These are phyloP conservation scores for Botrytis hyacinthi DNA, from an alignment of 2,329 filamentous ascomycete species.

Conservation along the genomic window DNA sequence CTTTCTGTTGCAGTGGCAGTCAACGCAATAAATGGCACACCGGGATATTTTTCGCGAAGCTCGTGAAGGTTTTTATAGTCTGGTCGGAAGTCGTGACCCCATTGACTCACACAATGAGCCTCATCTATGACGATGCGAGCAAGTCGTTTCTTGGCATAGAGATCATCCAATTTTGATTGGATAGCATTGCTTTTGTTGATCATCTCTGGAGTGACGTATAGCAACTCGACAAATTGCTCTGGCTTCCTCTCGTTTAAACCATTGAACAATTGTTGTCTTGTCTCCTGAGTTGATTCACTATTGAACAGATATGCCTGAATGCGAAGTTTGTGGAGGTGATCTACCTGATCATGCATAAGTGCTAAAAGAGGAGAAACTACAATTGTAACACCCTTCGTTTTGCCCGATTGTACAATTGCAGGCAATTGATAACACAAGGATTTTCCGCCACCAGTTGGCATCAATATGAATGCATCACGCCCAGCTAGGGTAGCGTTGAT, in stretches of 20 bases:
- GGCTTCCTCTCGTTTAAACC: slow-evolving; percentile 58
- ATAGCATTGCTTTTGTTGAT: slow-evolving; percentile 76
- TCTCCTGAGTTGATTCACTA: slow-evolving; percentile 63
- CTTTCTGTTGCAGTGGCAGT: slow-evolving; percentile 94
- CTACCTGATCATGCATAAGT: slow-evolving; percentile 95
- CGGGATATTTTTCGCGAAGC: slow-evolving; percentile 68
- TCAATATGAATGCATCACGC: slow-evolving; percentile 89
- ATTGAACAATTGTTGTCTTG: slow-evolving; percentile 68
- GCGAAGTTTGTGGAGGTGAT: slow-evolving; percentile 70
- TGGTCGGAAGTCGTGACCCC: slow-evolving; percentile 96
- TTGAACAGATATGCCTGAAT: slow-evolving; percentile 84
- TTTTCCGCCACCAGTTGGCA: slow-evolving; percentile 97
- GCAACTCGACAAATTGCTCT: slow-evolving; percentile 75
- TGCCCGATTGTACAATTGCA: slow-evolving; percentile 76
- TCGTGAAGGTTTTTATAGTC: slow-evolving; percentile 88
- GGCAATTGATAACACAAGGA: slow-evolving; percentile 96
- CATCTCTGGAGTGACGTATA: slow-evolving; percentile 97
- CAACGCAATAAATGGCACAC: slow-evolving; percentile 87
- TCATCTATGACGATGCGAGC: slow-evolving; percentile 96
- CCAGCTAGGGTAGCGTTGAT: slow-evolving; percentile 90
- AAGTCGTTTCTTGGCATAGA: slow-evolving; percentile 71
- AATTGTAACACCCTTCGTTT: slow-evolving; percentile 81
- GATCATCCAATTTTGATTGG: slow-evolving; percentile 58
- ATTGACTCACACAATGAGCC: slow-evolving; percentile 98
- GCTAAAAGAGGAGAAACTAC: slow-evolving; percentile 94